Evolutionary conservation across 495 filamentous ascomycete genomes (phyloP).

Genomic region (Oidiodendron maius): DNA sequence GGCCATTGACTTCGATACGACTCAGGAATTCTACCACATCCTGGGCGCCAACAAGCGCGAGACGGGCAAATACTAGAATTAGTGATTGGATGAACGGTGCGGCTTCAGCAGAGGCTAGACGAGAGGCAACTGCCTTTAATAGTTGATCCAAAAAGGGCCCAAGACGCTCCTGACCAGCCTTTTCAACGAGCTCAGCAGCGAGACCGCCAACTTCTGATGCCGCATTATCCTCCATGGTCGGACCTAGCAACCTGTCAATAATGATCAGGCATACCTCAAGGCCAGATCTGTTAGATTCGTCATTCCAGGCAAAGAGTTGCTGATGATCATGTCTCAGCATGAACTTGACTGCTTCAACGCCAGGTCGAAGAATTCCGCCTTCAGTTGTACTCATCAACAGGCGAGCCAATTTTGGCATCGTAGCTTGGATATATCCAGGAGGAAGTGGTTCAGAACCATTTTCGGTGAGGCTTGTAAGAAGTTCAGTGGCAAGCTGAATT

Average conservation of each 20-base stretch:
- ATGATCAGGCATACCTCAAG: slow-evolving; percentile 85
- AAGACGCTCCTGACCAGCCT: slow-evolving; percentile 80
- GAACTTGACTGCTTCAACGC: slow-evolving; percentile 78
- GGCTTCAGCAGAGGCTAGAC: slow-evolving; percentile 71
- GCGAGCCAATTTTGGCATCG: slow-evolving; percentile 80
- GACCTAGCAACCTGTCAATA: slow-evolving; percentile 85
- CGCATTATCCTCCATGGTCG: slow-evolving; percentile 76
- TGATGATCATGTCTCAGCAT: slow-evolving; percentile 82
- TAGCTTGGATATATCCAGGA: slow-evolving; percentile 73
- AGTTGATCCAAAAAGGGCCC: slow-evolving; percentile 86
- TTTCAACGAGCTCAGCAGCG: slow-evolving; percentile 91
- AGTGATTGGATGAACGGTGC: slow-evolving; percentile 84
- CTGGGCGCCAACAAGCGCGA: slow-evolving; percentile 74
- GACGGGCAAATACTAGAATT: slow-evolving; percentile 89
- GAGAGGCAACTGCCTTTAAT: slow-evolving; percentile 83
- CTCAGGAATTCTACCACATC: slow-evolving; percentile 91
- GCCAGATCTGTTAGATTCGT: slow-evolving; percentile 70
- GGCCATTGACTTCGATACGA: slow-evolving; percentile 66
- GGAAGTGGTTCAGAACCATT: slow-evolving; percentile 80
- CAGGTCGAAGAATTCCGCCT: slow-evolving; percentile 77
- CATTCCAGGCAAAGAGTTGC: slow-evolving; percentile 78
- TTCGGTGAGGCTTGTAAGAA: slow-evolving; percentile 74
- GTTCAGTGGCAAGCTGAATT: slow-evolving; percentile 67
- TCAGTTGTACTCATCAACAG: slow-evolving; percentile 76
- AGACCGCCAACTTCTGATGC: slow-evolving; percentile 95